A percentile compares a stretch with the other conserved stretches of the same genome.
Conservation (phyloP, 768 basidiomycete species). For the Kwoniella mangroviensis region DNA sequence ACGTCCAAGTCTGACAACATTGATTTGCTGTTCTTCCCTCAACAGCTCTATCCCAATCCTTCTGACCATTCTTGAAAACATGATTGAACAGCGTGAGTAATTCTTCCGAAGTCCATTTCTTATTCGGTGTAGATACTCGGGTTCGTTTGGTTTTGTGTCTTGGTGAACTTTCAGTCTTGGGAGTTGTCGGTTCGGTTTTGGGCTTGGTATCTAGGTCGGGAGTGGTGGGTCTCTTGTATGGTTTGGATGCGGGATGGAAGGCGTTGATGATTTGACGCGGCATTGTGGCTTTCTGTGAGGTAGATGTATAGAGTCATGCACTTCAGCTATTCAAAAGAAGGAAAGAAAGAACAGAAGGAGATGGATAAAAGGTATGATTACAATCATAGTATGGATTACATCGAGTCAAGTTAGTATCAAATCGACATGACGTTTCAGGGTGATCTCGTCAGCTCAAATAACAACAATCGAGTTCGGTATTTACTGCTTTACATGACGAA, state of each 20-base stretch:
- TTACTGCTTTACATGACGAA: too few species aligned
- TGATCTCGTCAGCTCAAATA: not conserved
- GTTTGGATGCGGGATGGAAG: not conserved
- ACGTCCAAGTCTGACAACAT: conserved; percentile 27
- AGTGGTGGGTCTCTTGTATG: conserved; percentile 3
- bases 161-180: not conserved
- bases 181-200: not conserved
- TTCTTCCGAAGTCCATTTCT: conserved; percentile 26
- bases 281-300: not conserved
- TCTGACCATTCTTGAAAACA: conserved; percentile 10
- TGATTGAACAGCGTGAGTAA: conserved; percentile 22
- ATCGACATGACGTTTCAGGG: too few species aligned
- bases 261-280: not conserved
- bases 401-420: too few species aligned
- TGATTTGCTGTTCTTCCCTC: conserved; percentile 29
- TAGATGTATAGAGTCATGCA: not conserved
- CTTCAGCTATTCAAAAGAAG: not conserved
- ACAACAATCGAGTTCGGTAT: too few species aligned
- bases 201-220: not conserved
- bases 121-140: not conserved
- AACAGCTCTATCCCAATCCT: conserved; percentile 20
- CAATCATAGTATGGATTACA: too few species aligned
- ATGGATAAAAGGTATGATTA: not conserved
- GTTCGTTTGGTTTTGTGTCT: not conserved
- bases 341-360: not conserved